phyloP scores from a whole-genome alignment of 164 flowering plant genomes.

The Euptelea pleiosperma region DNA sequence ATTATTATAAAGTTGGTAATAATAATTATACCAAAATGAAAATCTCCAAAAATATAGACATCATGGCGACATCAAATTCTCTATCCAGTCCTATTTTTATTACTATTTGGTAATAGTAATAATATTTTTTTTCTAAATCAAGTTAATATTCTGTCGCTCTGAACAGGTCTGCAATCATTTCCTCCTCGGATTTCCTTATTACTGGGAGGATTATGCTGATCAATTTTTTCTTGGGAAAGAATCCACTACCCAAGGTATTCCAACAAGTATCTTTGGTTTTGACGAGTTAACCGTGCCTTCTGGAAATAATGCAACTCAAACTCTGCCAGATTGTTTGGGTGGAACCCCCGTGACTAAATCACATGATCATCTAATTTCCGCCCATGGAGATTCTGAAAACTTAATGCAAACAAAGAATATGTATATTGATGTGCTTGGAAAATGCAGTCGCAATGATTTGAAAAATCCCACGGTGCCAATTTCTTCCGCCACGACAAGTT shows the following conservation, averaged over 20 bases:
- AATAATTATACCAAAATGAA: too few species aligned
- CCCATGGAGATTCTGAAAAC: neutral
- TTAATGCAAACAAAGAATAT: too few species aligned
- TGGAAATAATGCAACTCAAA: constrained; percentile 5
- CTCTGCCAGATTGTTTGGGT: neutral
- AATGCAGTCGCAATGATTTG: neutral
- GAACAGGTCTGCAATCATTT: constrained; percentile 44
- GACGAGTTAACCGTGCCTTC: constrained; percentile 7
- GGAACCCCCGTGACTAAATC: neutral
- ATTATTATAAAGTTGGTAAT: neutral
- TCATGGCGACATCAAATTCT: too few species aligned
- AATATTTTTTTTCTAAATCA: neutral
- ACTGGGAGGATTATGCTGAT: constrained; percentile 44
- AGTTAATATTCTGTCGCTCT: neutral
- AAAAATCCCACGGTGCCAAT: too few species aligned
- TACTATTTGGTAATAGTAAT: neutral
- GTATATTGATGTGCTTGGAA: neutral
- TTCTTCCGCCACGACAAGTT: too few species aligned
- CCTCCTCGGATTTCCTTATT: constrained; percentile 44
- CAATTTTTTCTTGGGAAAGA: constrained; percentile 22
- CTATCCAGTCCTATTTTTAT: neutral
- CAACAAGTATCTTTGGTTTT: neutral
- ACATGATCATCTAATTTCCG: neutral
- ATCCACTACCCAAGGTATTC: neutral
- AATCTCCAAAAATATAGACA: too few species aligned